Evolutionary conservation across 768 basidiomycete genomes (phyloP).

Genomic region (Mycena vulgaris): DNA sequence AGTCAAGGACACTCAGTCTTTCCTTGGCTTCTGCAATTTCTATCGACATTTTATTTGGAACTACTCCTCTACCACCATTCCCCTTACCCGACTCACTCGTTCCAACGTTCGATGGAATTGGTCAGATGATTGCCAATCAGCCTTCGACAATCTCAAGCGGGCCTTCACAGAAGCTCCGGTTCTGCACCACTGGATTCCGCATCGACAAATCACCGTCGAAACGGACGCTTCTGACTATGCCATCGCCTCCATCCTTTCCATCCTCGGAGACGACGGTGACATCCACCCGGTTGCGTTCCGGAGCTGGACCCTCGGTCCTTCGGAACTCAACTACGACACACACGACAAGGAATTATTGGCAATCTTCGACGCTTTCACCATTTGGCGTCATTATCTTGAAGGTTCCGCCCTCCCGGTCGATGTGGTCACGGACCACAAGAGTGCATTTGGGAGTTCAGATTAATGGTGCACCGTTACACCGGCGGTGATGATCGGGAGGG

Average conservation of each 20-base stretch:
- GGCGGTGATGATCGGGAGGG: too few species aligned
- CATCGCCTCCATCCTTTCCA: constrained; percentile 24
- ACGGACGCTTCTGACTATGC: constrained; percentile 35
- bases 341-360: constrained; percentile 62
- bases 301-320: not conserved
- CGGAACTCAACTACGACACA: constrained; percentile 59
- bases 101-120: not conserved
- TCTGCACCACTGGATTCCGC: constrained; percentile 5
- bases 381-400: constrained; percentile 49
- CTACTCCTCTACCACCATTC: not conserved
- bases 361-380: constrained; percentile 50
- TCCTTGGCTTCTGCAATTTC: too few species aligned
- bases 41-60: too few species aligned
- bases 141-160: not conserved
- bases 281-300: constrained; percentile 34
- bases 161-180: not conserved
- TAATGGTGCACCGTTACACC: too few species aligned
- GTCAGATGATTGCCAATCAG: not conserved
- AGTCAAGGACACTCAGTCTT: too few species aligned
- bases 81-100: constrained; percentile 18
- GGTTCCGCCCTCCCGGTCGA: constrained; percentile 15
- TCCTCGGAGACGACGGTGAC: constrained; percentile 8
- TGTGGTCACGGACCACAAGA: too few species aligned
- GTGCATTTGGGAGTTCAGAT: too few species aligned
- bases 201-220: constrained; percentile 2